Percentiles rank a stretch among this genome's conserved stretches.
Conservation (phyloP, 768 basidiomycete genomes). For the Leucocoprinus leucothites region DNA sequence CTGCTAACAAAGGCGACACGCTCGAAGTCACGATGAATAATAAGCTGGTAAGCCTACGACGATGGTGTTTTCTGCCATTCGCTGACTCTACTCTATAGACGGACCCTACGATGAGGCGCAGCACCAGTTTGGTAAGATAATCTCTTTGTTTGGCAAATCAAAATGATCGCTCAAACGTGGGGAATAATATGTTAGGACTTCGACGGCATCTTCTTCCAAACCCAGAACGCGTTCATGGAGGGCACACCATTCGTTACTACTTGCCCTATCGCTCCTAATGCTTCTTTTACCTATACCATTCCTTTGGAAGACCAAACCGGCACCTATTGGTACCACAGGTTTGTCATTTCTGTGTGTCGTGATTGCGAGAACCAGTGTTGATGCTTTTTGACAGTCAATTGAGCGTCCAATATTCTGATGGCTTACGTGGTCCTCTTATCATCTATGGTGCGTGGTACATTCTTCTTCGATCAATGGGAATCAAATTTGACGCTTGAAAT, state of each 20-base stretch:
- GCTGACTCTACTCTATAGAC: slow-evolving; percentile 15
- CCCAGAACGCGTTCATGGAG: slow-evolving; percentile 20
- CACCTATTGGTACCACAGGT: slow-evolving; percentile 32
- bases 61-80: slow-evolving; percentile 13
- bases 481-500: no score
- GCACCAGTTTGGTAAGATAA: slow-evolving; percentile 24
- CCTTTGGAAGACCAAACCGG: slow-evolving; percentile 25
- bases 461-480: no score
- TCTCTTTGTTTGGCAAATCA: not conserved
- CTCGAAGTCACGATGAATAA: slow-evolving; percentile 44
- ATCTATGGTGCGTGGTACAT: no score
- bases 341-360: not conserved
- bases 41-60: slow-evolving; percentile 22
- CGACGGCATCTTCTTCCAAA: slow-evolving; percentile 22
- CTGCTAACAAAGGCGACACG: slow-evolving; percentile 29
- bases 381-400: not conserved
- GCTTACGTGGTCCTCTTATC: slow-evolving; percentile 40
- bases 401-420: slow-evolving; percentile 42
- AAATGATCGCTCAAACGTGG: not conserved
- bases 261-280: slow-evolving; percentile 28
- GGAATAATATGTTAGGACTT: not conserved
- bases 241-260: slow-evolving; percentile 25
- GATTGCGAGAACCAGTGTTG: not conserved
- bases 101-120: slow-evolving; percentile 33
- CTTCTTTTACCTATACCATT: slow-evolving; percentile 26